Base-by-base conservation (phyloP, 306 rosid genomes). In the Mucuna pruriens region DNA sequence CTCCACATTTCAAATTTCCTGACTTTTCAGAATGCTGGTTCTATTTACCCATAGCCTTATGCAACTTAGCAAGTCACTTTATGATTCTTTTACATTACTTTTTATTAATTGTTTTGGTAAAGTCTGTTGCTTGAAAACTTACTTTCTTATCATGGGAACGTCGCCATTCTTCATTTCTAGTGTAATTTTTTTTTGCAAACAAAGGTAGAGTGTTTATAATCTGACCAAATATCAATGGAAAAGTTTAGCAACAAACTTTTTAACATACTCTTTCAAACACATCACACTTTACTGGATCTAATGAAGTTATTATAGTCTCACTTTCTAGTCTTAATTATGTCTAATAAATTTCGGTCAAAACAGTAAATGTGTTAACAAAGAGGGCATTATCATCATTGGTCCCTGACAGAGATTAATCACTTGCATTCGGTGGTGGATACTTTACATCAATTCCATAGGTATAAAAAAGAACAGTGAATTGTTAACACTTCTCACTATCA, bases 61-160 rank as follows among this genome's bases (percentile, higher is more conserved):
- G 86, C 78, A 54, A 74, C 71, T 54, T 54, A 78, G 61, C 77
- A 39, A 69, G 83, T 70, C 44, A 68, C 83, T 64, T 66, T 63
- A 44, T 72, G 78, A 64, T 57, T 63, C 9, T 33, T 70, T 70
- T 17, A 46, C 64, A 29, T 48, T 66, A 16, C 31, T 72, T 62
- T 49, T 70, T 82, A 7, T 34, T 60, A 52, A 48, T 64, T 33
- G 17, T 72, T 62, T 55, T 38, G 68, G 16, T 74, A 46, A 55
- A n/a, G n/a, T 61, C 19, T 42, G 25, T 73, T 77, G 80, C 68
- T 40, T 63, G 76, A 71, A 42, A 69, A 36, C 78, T 13, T 3
- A 10, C 9, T n/a, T 46, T 62, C 49, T 74, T 71, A 16, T 71
- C 58, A 62, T 52, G 31, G 54, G 5, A 65, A 31, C 11, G 17